Percentiles rank a stretch among this genome's conserved stretches.
Evolutionary conservation across 1,284 basidiomycete species (phyloP).

Genomic region (Ganoderma multipileum): DNA sequence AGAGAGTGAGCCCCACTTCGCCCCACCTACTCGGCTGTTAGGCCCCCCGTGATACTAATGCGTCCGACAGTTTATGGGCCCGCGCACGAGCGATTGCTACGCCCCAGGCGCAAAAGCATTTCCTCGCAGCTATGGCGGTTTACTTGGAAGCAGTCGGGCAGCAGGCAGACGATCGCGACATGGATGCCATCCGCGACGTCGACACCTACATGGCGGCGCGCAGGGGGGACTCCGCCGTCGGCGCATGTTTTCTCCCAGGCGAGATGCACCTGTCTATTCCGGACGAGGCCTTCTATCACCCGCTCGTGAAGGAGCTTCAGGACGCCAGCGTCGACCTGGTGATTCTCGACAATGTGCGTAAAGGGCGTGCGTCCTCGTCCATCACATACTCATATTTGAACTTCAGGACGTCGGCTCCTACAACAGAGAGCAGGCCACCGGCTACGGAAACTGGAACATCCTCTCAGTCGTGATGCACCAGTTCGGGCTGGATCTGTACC

Average conservation of each 20-base stretch:
- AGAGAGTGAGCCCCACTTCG: not conserved
- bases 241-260: not conserved
- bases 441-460: conserved; percentile 44
- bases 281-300: conserved; percentile 2
- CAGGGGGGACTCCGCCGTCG: not conserved
- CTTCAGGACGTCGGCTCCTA: conserved; percentile 42
- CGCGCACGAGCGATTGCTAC: not conserved
- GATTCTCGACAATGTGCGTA: not conserved
- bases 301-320: not conserved
- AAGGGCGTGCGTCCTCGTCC: not conserved
- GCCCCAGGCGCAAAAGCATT: not conserved
- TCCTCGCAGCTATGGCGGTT: not conserved
- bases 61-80: not conserved
- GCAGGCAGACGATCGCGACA: not conserved
- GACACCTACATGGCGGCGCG: not conserved
- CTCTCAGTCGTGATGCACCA: conserved; percentile 41
- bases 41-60: not conserved
- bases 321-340: not conserved
- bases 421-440: conserved; percentile 45
- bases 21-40: not conserved
- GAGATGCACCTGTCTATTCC: conserved; percentile 4
- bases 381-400: not conserved
- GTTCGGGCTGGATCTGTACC: conserved; percentile 37
- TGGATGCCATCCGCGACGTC: not conserved
- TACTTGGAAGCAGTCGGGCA: not conserved